Base-by-base conservation (phyloP, 495 filamentous ascomycete species). In the Xeromyces bisporus region DNA sequence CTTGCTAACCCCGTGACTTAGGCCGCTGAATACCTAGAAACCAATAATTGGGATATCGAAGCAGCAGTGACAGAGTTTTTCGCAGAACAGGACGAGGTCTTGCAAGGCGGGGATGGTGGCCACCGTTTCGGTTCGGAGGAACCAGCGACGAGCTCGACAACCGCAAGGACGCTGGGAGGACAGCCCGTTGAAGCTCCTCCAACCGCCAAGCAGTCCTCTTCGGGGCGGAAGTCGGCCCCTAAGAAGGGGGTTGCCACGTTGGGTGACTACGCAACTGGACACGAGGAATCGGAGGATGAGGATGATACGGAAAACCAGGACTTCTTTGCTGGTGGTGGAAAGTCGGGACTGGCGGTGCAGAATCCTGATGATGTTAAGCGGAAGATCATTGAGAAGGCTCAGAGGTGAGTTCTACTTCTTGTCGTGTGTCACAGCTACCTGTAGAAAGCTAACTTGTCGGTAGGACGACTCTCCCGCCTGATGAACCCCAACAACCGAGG, bases 261-360 rank as follows among this genome's bases (percentile, higher is more conserved):
- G 18, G 63, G 64, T 26, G 67, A 68, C 31, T 43, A 66, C 30
- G 36, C 58, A 18, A 47, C 53, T 25, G 56, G 46, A 18, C 41
- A 45, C 20, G 69, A 70, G 13, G 68, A 80, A 29, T 66, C 67
- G 3, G 66, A 74, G 16, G 68, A 73, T 11, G 67, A 75, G 3
- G 70, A 75, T 18, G 68, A 69, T 3, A 58, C 73, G 15, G 61
- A 65, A 20, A 71, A 76, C 5, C 71, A 82, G 33, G 82, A 94
- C 48, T 67, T 93, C 29, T 97, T 91, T 50, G 79, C 89, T 6
- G 89, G 89, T 31, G 89, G 89, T 27, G 89, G 93, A 61, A 97
- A 97, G 58, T 93, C 86, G 14, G 91, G 86, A 4, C 56, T 96
- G 17, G 91, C 89, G 2, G 85, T 97, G 32, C 82, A 94, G 49